Percentiles rank a stretch among this genome's conserved stretches.
phyloP scores from a whole-genome alignment of 371 early-diverging fungal species.

The Amoeboaphelidium protococcarum region DNA sequence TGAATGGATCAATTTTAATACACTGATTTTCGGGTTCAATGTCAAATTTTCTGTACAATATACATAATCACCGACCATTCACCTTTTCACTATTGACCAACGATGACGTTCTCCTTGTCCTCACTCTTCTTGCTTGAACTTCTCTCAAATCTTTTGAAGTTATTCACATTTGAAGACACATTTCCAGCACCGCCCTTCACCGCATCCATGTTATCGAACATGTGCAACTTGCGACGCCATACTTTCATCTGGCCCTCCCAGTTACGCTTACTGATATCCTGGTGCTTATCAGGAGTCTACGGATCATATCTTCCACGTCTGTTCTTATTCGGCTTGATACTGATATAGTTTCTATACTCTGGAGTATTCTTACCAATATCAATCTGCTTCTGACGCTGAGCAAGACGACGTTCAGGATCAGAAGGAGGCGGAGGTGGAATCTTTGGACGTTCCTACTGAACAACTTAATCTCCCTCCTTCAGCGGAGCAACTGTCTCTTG shows the following conservation, averaged over 20 bases:
- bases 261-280: slow-evolving; percentile 11
- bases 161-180: background rate
- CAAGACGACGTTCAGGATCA: slow-evolving; percentile 9
- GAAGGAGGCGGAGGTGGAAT: too few species aligned
- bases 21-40: background rate
- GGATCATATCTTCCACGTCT: slow-evolving; percentile 8
- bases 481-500: too few species aligned
- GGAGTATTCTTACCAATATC: slow-evolving; percentile 17
- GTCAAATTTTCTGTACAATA: background rate
- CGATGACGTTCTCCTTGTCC: too few species aligned
- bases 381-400: slow-evolving; percentile 18
- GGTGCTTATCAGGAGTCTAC: slow-evolving; percentile 13
- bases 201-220: slow-evolving; percentile 11
- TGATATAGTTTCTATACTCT: slow-evolving; percentile 10
- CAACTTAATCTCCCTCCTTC: too few species aligned
- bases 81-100: too few species aligned
- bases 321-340: slow-evolving; percentile 8
- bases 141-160: background rate
- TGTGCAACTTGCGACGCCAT: slow-evolving; percentile 13
- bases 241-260: slow-evolving; percentile 14
- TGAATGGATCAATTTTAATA: background rate
- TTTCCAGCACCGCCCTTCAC: background rate
- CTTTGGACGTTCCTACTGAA: too few species aligned
- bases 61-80: too few species aligned
- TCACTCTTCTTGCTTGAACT: background rate